Conservation (phyloP, 257 asterid species). For the Mentha longifolia region DNA sequence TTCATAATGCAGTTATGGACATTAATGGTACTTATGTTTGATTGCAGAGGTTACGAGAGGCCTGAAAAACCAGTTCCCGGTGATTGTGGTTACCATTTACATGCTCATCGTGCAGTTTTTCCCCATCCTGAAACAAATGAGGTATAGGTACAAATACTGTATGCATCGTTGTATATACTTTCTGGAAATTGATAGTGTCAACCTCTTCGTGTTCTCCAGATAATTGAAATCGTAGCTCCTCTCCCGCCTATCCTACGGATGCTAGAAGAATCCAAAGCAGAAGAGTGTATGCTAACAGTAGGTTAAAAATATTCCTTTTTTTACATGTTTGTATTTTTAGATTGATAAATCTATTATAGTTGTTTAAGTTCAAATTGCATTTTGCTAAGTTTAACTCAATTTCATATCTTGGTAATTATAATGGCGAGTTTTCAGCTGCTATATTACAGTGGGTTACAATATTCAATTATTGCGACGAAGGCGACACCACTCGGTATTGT, state of each 20-base stretch:
- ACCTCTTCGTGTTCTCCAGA: slow-evolving; percentile 49
- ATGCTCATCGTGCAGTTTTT: slow-evolving; percentile 73
- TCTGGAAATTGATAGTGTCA: neutral
- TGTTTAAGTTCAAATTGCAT: too few relatives aligned
- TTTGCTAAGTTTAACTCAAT: too few relatives aligned
- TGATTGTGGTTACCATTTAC: slow-evolving; percentile 94
- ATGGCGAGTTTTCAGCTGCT: too few relatives aligned
- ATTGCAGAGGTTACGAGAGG: slow-evolving; percentile 72
- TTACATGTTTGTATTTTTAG: too few relatives aligned
- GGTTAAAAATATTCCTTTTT: too few relatives aligned
- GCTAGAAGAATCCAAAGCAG: slow-evolving; percentile 41
- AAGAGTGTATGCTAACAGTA: neutral
- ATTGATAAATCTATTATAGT: too few relatives aligned
- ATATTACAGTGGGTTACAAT: too few relatives aligned
- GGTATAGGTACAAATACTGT: slow-evolving; percentile 46
- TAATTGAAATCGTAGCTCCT: slow-evolving; percentile 59
- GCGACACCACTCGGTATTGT: too few relatives aligned
- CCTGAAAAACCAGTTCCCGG: slow-evolving; percentile 98
- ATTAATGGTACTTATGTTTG: slow-evolving; percentile 26
- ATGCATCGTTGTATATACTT: neutral
- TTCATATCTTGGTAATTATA: too few relatives aligned
- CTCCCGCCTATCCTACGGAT: slow-evolving; percentile 66
- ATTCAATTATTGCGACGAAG: too few relatives aligned
- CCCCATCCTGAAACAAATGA: slow-evolving; percentile 68
- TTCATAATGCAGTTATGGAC: neutral